These are phyloP conservation scores for Penicillium crustosum DNA, from an alignment of 2,329 filamentous ascomycete genomes.

Conservation along the genomic window DNA sequence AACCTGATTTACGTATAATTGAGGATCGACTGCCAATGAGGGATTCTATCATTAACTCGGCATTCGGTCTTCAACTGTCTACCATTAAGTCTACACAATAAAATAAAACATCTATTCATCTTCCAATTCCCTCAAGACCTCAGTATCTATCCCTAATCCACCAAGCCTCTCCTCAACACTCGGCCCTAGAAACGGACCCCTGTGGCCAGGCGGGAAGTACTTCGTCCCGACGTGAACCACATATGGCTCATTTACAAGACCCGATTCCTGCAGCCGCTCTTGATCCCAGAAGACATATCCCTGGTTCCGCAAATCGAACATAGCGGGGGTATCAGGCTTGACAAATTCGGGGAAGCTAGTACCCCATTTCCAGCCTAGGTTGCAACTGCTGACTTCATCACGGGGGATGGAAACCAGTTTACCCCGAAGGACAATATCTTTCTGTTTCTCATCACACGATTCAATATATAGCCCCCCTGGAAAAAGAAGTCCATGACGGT, in stretches of 20 bases:
- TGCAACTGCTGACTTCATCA: background rate
- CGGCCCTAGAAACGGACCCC: background rate
- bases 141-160: background rate
- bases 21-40: background rate
- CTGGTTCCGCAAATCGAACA: background rate
- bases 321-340: background rate
- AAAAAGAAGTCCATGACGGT: background rate
- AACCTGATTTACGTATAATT: background rate
- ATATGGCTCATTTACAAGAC: background rate
- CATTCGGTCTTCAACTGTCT: background rate
- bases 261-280: background rate
- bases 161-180: conserved; percentile 2
- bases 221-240: background rate
- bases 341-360: background rate
- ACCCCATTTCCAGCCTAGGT: conserved; percentile 5
- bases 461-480: background rate
- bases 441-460: background rate
- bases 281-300: conserved; percentile 7
- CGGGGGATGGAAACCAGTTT: background rate
- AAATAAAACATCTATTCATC: background rate
- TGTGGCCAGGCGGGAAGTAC: background rate
- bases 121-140: background rate
- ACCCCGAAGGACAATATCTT: background rate
- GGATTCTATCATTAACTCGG: background rate
- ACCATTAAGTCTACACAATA: too few species aligned